Evolutionary conservation across 306 rosid genomes (phyloP).

Genomic region (Quercus parvula): DNA sequence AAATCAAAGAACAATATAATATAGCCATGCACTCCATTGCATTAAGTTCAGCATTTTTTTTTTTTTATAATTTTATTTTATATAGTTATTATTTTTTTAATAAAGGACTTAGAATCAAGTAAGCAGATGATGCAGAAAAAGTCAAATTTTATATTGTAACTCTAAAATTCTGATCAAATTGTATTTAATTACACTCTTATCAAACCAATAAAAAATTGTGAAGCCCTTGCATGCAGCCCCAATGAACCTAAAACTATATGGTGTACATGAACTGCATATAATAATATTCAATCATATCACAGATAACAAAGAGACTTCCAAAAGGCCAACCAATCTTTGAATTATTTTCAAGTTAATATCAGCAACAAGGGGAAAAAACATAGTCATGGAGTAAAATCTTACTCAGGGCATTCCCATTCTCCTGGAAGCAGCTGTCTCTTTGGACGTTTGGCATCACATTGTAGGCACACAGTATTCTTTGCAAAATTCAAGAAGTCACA

Average conservation of each 20-base stretch:
- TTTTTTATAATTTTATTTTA: too few species aligned
- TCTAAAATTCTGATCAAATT: neutral
- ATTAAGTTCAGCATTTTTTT: neutral
- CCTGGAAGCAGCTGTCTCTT: constrained; percentile 96
- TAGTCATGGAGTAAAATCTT: constrained; percentile 40
- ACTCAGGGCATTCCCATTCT: constrained; percentile 99
- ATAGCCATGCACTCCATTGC: neutral
- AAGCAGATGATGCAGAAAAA: neutral
- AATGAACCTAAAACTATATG: neutral
- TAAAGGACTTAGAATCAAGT: too few species aligned
- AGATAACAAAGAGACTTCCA: neutral
- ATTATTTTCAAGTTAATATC: neutral
- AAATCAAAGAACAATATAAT: neutral
- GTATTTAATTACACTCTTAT: neutral
- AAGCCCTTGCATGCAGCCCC: neutral
- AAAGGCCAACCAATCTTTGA: neutral
- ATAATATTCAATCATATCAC: neutral
- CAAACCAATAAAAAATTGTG: neutral
- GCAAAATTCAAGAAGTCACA: constrained; percentile 99
- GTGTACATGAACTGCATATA: neutral
- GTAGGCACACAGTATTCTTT: constrained; percentile 79
- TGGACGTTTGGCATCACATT: constrained; percentile 98
- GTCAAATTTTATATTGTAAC: neutral
- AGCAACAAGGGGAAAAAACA: constrained; percentile 4
- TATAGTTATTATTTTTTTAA: too few species aligned